Base-by-base conservation (phyloP, 2,329 filamentous ascomycete genomes). In the Microsporum canis region DNA sequence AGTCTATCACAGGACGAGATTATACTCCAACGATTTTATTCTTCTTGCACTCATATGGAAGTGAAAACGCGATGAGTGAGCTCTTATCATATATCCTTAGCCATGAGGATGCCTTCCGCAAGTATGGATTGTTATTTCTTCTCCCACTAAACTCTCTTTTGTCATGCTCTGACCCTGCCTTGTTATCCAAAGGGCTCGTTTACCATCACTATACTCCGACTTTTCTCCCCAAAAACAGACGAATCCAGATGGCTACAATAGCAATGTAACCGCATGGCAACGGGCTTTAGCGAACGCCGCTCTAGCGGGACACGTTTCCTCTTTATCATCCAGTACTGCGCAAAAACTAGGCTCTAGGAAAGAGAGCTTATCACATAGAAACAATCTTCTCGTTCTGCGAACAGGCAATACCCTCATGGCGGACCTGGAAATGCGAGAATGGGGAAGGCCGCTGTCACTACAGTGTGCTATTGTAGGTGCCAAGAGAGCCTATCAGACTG, bases 201-300 rank as follows among this genome's bases (percentile, higher is more conserved):
- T 96, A 10, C 86, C 89, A 10, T 91, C 90, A 3, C 84, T 96
- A 53, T 96, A 95, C 76, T 91, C 90, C 56, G 91, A 96, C 72
- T 95, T 96, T 70, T 80, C 84, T 41, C 75, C 83, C 3, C 89
- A 92, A 66, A 82, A 82, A 68, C 83, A 82, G 43, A 83, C 88
- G 27, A 95, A 96, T 70, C 89, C 90, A 0, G 89, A 95, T 72
- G 90, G 89, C 68, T 96, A 90, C 76, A 77, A 80, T 23, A 89
- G 90, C 49, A 96, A 96, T 71, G 79, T 89, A 47, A 76, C 81
- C 5, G 88, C 89, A 59, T 96, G 91, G 91, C 84, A 86, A 62
- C 82, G 82, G 43, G 90, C 85, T 1, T 80, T 96, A 47, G 80
- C 83, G n/a, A 79, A 83, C 58, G 87, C 90, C 1, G 80, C 86